Evolutionary conservation across 1,284 basidiomycete species (phyloP), one percentile per base, ranked within the genome.

Genomic region (Ganoderma multipileum): DNA sequence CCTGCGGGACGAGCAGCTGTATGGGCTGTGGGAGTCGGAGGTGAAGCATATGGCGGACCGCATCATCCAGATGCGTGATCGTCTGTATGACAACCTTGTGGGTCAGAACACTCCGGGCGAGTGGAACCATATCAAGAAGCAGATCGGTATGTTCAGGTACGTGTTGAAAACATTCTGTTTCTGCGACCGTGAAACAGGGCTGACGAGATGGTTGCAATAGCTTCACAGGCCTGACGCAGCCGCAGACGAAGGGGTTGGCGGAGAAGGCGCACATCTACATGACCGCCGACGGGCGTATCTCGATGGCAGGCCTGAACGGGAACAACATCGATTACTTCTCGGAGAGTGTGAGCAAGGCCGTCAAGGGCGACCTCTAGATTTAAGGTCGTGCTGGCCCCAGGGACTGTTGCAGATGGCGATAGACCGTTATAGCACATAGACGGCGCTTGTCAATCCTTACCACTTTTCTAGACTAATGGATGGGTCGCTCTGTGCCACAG

Each of bases 41-140:
- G 95, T 97, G 75, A 95, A 95, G 85, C 90, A 91, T 66, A 99
- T 99, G 98, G 96, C 97, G 30, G 90, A 95, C 76, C 88, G 98
- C 65, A 99, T 99, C 81, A 99, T 99, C 82, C 89, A 88, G 80
- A 99, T 99, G 97, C 89, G 98, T 71, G 90, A 94, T 75, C 89
- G 86, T 73, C 83, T 99, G 66, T 96, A 94, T 82, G 87, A 93
- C 75, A 85, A 90, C 72, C 84, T 99, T 66, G 92, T 92, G 52
- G 82, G 92, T 69, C 90, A 92, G 77, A 89, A 94, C 79, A 99
- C 98, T 55, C 98, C 98, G 6, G 95, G 96, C 33, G 89, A 93
- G 72, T 99, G 98, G 98, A 88, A 89, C 50, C 98, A 99, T 83
- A 95, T 98, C 84, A 97, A 95, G 85, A 93, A 91, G 78, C 96